Conservation (phyloP, 352 stramenopile genomes). For the Pythium plurisporium region DNA sequence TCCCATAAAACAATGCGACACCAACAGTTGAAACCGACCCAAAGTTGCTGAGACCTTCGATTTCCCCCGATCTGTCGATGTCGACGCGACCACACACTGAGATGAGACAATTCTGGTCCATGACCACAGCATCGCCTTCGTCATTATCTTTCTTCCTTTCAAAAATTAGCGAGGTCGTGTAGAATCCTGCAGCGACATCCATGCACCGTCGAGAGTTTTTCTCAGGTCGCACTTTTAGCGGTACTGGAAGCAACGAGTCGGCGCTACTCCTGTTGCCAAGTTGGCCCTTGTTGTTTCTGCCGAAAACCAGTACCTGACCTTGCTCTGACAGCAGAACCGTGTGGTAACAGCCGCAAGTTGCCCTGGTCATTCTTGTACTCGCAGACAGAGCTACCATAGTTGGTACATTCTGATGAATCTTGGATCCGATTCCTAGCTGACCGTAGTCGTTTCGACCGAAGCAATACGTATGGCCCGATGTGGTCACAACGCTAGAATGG, state of each 20-base stretch:
- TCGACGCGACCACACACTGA: constrained; percentile 78
- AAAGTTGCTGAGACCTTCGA: constrained; percentile 88
- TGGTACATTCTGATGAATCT: constrained; percentile 76
- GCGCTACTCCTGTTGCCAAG: constrained; percentile 87
- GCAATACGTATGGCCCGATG: constrained; percentile 57
- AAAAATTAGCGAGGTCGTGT: constrained; percentile 83
- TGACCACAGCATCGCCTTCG: constrained; percentile 47
- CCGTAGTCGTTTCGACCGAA: constrained; percentile 88
- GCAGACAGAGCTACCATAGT: constrained; percentile 66
- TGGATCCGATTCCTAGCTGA: constrained; percentile 80
- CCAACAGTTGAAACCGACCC: constrained; percentile 77
- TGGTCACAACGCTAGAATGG: constrained; percentile 71
- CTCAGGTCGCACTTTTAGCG: constrained; percentile 76
- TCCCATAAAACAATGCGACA: constrained; percentile 70
- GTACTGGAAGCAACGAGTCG: constrained; percentile 75
- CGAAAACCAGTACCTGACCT: constrained; percentile 82
- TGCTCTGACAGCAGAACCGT: constrained; percentile 80
- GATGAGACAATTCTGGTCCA: constrained; percentile 65
- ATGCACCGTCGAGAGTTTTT: constrained; percentile 75
- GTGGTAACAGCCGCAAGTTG: constrained; percentile 85
- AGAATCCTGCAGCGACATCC: constrained; percentile 82
- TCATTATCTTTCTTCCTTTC: constrained; percentile 83
- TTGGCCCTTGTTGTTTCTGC: constrained; percentile 90
- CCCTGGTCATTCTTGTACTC: constrained; percentile 63
- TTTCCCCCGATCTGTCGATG: constrained; percentile 81